Evolutionary conservation across 768 basidiomycete species (phyloP), one percentile per base, ranked within the genome.

Genomic region (Gloeostereum incarnatum): DNA sequence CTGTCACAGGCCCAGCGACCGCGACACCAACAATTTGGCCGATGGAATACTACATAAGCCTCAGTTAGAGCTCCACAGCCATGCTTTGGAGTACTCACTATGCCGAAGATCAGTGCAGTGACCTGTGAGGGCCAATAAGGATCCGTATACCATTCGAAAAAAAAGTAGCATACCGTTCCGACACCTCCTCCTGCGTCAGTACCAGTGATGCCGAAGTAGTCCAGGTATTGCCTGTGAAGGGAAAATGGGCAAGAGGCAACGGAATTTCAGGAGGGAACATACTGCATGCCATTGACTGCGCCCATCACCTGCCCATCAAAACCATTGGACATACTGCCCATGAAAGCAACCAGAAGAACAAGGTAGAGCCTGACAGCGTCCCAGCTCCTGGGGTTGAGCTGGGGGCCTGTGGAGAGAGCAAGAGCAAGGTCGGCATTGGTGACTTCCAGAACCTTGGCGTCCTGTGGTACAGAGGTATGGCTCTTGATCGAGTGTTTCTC

Each of bases 291-390:
- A 43, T 66, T 68, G 22, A 69, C 60, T 13, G 63, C 66, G 46
- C 64, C 62, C 65, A 69, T 68, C 14, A 69, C 68, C 65, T 38
- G 64, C 14, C 67, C 67, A 39, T 70, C 66, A 30, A 69, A 69
- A 30, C 68, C 66, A 43, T 69, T 69, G 1, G 68, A 62, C 45
- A 66, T 44, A 44, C 64, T 65, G 5, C 64, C 63, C 64, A 68
- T 65, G 44, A 63, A 69, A 3, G 66, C 59, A 5, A 66, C 64
- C 7, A 64, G 45, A 22, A 70, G 48, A 24, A 66, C 65, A 4
- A 52, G 42, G 41, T 61, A 69, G 10, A 70, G 57, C 40, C 68
- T 60, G 11, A 70, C 45, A 2, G 68, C 69, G 21, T 55, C 54
- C 20, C 38, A 26, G 43, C 63, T 66, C 6, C 49, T 53, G 3